Conservation (phyloP, 352 stramenopile genomes). For the Phytophthora tentaculata region DNA sequence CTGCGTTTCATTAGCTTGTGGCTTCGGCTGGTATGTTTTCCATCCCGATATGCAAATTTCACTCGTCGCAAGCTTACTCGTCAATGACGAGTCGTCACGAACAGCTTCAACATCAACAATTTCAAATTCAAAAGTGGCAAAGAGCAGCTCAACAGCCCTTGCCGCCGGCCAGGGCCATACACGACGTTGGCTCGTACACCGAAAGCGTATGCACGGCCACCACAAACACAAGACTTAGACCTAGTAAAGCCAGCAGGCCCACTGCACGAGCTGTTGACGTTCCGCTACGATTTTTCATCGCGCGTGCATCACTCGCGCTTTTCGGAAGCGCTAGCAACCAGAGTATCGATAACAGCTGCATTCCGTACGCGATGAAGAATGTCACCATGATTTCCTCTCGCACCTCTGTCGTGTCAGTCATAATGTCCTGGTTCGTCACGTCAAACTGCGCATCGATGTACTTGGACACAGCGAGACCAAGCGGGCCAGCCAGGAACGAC, state of each 20-base stretch:
- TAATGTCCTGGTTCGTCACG: constrained; percentile 42
- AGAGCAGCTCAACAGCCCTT: constrained; percentile 42
- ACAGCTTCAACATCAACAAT: not conserved
- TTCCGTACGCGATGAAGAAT: constrained; percentile 62
- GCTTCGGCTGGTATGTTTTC: too few relatives aligned
- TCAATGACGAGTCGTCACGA: too few relatives aligned
- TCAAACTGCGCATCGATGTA: constrained; percentile 64
- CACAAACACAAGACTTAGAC: constrained; percentile 29
- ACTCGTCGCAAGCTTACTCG: too few relatives aligned
- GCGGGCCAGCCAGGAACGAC: constrained; percentile 46
- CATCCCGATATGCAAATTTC: too few relatives aligned
- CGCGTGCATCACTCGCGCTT: constrained; percentile 32
- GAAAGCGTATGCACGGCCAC: constrained; percentile 58
- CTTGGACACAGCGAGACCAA: constrained; percentile 64
- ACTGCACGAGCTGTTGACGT: constrained; percentile 29
- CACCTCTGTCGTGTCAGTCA: constrained; percentile 52
- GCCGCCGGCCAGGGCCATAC: constrained; percentile 55
- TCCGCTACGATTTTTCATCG: constrained; percentile 33
- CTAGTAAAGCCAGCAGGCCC: constrained; percentile 30
- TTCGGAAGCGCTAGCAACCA: constrained; percentile 63
- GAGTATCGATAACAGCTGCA: constrained; percentile 53
- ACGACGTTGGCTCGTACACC: constrained; percentile 56
- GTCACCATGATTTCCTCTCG: constrained; percentile 50
- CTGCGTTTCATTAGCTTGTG: constrained; percentile 2
- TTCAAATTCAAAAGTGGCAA: not conserved